Percentiles rank a stretch among this genome's conserved stretches.
Conservation (phyloP, 1,284 basidiomycete genomes). For the Wallemia mellicola region DNA sequence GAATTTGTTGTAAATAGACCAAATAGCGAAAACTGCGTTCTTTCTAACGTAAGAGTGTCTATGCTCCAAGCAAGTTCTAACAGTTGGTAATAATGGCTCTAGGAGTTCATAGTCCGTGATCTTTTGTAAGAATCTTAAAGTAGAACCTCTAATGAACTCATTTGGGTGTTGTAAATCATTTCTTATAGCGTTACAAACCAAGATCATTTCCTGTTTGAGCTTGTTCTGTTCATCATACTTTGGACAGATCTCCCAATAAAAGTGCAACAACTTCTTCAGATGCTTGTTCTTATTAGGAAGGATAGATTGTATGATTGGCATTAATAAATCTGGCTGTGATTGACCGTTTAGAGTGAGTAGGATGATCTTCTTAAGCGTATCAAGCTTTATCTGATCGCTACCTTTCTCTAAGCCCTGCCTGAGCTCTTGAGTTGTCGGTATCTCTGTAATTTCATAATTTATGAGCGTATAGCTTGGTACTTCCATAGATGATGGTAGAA, state of each 20-base stretch:
- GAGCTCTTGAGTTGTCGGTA: slow-evolving; percentile 55
- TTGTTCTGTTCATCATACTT: slow-evolving; percentile 94
- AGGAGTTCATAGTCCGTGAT: slow-evolving; percentile 77
- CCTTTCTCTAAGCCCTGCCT: slow-evolving; percentile 72
- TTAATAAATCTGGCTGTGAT: slow-evolving; percentile 54
- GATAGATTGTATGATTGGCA: slow-evolving; percentile 96
- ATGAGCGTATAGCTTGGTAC: neutral
- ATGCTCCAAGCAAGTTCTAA: slow-evolving; percentile 83
- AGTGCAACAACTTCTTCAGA: slow-evolving; percentile 92
- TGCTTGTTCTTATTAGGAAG: slow-evolving; percentile 86
- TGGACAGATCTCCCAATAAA: slow-evolving; percentile 98
- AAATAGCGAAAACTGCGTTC: slow-evolving; percentile 90
- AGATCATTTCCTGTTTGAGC: slow-evolving; percentile 98
- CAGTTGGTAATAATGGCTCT: slow-evolving; percentile 80
- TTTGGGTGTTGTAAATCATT: slow-evolving; percentile 99
- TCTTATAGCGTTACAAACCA: slow-evolving; percentile 90
- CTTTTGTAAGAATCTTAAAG: slow-evolving; percentile 87
- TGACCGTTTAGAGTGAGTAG: slow-evolving; percentile 87
- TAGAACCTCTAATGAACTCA: slow-evolving; percentile 95
- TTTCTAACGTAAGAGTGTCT: slow-evolving; percentile 95
- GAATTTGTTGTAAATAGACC: slow-evolving; percentile 75
- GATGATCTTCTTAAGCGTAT: slow-evolving; percentile 86
- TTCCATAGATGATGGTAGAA: too few relatives aligned
- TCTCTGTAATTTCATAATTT: neutral
- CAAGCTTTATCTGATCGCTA: slow-evolving; percentile 87